These are phyloP conservation scores for Fusarium graminum DNA, from an alignment of 2,329 filamentous ascomycete genomes.

Conservation along the genomic window DNA sequence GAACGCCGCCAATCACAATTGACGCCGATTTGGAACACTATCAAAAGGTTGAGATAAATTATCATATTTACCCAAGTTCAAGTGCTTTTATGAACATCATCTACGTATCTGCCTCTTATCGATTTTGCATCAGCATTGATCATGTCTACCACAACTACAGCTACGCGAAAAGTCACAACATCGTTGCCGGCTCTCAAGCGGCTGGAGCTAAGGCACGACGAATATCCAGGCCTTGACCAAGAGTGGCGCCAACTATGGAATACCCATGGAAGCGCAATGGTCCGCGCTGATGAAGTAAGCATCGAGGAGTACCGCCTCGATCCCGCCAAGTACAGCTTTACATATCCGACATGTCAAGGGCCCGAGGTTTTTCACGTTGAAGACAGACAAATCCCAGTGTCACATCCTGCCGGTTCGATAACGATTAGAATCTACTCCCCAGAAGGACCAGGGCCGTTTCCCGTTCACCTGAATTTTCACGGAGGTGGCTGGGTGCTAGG, in stretches of 20 bases:
- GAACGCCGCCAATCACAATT: conserved; percentile 9
- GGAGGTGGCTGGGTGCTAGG: neutral
- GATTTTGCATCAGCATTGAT: neutral
- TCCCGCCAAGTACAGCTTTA: conserved; percentile 10
- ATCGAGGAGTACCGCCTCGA: neutral
- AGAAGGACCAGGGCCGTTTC: neutral
- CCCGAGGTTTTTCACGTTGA: conserved; percentile 9
- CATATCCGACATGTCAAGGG: conserved; percentile 3
- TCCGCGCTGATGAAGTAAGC: conserved; percentile 4
- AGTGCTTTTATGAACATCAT: neutral
- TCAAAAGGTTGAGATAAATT: neutral
- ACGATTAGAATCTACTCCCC: conserved; percentile 4
- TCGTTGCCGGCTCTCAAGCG: neutral
- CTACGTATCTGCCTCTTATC: neutral
- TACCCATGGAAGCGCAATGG: neutral
- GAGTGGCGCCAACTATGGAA: conserved; percentile 16
- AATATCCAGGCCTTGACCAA: neutral
- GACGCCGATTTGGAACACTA: neutral
- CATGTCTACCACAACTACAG: conserved; percentile 6
- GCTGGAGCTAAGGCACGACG: neutral
- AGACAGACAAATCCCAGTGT: neutral
- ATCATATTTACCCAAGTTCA: neutral
- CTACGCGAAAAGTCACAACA: neutral
- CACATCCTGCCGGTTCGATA: neutral
- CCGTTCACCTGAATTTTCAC: conserved; percentile 7